A percentile compares a stretch with the other conserved stretches of the same genome.
Evolutionary conservation across 805 yeast species (phyloP).

Genomic region (Lachancea kluyveri): DNA sequence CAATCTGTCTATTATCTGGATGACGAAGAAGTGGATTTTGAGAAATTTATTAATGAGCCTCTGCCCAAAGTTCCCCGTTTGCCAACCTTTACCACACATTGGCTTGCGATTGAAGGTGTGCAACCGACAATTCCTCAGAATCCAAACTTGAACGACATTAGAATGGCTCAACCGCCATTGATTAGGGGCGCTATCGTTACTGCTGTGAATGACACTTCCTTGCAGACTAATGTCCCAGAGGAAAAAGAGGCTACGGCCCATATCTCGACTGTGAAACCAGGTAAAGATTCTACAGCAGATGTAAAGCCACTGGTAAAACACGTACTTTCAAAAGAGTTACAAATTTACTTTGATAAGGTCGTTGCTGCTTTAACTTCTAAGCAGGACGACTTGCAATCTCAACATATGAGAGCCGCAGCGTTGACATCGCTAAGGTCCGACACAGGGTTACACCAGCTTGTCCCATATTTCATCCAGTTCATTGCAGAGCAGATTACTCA

Average conservation of each 20-base stretch:
- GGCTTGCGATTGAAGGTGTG: slow-evolving; percentile 98
- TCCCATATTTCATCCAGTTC: slow-evolving; percentile 94
- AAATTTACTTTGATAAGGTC: slow-evolving; percentile 86
- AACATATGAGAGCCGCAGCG: slow-evolving; percentile 66
- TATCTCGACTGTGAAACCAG: slow-evolving; percentile 33
- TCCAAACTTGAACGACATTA: slow-evolving; percentile 74
- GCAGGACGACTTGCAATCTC: slow-evolving; percentile 36
- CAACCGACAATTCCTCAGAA: slow-evolving; percentile 97
- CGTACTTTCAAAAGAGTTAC: slow-evolving; percentile 88
- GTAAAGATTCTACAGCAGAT: slow-evolving; percentile 46
- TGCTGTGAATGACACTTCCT: slow-evolving; percentile 45
- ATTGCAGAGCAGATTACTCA: slow-evolving; percentile 93
- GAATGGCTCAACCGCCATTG: slow-evolving; percentile 60
- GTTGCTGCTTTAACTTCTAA: slow-evolving; percentile 66
- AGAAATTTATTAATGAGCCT: slow-evolving; percentile 86
- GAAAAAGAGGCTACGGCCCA: slow-evolving; percentile 21
- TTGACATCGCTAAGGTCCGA: slow-evolving; percentile 79
- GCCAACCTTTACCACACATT: slow-evolving; percentile 88
- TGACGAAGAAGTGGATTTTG: slow-evolving; percentile 90
- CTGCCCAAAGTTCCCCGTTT: slow-evolving; percentile 92
- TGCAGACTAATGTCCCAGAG: slow-evolving; percentile 28
- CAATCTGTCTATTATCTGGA: slow-evolving; percentile 90
- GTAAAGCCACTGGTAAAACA: slow-evolving; percentile 92
- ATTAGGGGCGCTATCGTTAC: slow-evolving; percentile 78
- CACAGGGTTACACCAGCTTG: slow-evolving; percentile 93